Base-by-base conservation (phyloP, 208 protist species). In the Wallacemonas sp. region DNA sequence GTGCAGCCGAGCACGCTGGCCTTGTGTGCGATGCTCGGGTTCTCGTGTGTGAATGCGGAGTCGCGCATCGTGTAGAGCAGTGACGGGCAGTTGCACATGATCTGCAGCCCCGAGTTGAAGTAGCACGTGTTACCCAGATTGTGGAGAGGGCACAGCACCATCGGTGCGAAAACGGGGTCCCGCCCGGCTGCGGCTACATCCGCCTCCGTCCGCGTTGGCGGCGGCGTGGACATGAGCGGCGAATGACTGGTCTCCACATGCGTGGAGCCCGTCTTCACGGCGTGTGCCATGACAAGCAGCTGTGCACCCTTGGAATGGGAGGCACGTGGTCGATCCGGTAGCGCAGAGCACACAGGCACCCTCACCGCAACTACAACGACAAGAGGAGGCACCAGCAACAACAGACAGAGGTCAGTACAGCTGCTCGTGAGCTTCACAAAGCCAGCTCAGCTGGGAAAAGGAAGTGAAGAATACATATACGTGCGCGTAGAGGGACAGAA, bases 121-220 rank as follows among this genome's bases (percentile, higher is more conserved):
- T 98, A 99, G 73, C 98, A 99, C 10, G 97, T 99, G 73, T 99
- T 99, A 48, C 98, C 96, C 2, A 99, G 71, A 71, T 99, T 99
- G 41, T 74, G 13, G 12, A 99, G 71, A 0, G 94, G 93, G 48
- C 79, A 93, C 15, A 95, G 54, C 10, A 93, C 71, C 39, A 83
- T 65, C 6, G 86, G 78, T 33, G 76, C 41, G 57, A 86, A 87
- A 39, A 34, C 50, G 10, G 32, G 2, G n/a, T 64, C 29, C 30
- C 44, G 58, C 12, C 71, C 59, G 9, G 72, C 76, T 6, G 17
- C 41, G 10, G 15, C 13, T 2, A 57, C 50, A 4, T 57, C 50
- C 3, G 33, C 30, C 10, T 24, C 22, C 5, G 50, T 41, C 30
- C 21, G 50, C n/a, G n/a, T n/a, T n/a, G n/a, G n/a, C n/a, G n/a